phyloP scores from a whole-genome alignment of 495 filamentous ascomycete genomes.

The Xylaria sp. region DNA sequence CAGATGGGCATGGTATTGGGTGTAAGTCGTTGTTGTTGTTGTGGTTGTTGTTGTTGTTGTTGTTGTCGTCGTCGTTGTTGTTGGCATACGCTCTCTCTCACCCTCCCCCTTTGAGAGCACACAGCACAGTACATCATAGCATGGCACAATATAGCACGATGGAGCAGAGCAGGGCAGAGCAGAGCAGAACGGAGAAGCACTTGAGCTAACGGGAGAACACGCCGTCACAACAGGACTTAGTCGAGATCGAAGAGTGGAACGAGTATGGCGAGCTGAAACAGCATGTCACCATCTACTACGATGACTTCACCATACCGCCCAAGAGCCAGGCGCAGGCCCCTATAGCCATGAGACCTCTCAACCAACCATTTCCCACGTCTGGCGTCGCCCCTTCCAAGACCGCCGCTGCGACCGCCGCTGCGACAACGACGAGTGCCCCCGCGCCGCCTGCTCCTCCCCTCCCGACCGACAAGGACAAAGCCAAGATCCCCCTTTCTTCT shows the following conservation, averaged over 20 bases:
- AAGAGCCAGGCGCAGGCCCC: slow-evolving; percentile 48
- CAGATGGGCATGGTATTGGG: slow-evolving; percentile 86
- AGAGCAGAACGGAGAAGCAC: not conserved
- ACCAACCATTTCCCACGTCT: slow-evolving; percentile 37
- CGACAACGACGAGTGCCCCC: slow-evolving; percentile 36
- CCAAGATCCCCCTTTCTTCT: slow-evolving; percentile 27
- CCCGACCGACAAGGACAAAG: slow-evolving; percentile 33
- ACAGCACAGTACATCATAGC: not conserved
- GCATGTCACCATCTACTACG: slow-evolving; percentile 67
- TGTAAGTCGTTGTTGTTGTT: slow-evolving; percentile 75
- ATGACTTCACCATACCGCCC: slow-evolving; percentile 58
- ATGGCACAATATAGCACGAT: too few species aligned
- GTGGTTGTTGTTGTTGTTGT: too few species aligned
- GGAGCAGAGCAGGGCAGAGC: not conserved
- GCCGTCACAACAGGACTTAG: slow-evolving; percentile 70
- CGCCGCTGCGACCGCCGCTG: slow-evolving; percentile 48
- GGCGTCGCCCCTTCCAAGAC: slow-evolving; percentile 41
- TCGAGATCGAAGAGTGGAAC: slow-evolving; percentile 98
- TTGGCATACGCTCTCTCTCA: slow-evolving; percentile 7
- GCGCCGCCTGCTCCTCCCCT: slow-evolving; percentile 37
- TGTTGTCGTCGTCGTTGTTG: too few species aligned
- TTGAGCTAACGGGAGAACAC: slow-evolving; percentile 5
- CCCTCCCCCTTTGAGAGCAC: not conserved
- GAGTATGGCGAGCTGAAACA: slow-evolving; percentile 95
- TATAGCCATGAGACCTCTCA: slow-evolving; percentile 30